A percentile compares a stretch with the other conserved stretches of the same genome.
phyloP scores from a whole-genome alignment of 1,139 yeast species.

The Hanseniaspora sp. region DNA sequence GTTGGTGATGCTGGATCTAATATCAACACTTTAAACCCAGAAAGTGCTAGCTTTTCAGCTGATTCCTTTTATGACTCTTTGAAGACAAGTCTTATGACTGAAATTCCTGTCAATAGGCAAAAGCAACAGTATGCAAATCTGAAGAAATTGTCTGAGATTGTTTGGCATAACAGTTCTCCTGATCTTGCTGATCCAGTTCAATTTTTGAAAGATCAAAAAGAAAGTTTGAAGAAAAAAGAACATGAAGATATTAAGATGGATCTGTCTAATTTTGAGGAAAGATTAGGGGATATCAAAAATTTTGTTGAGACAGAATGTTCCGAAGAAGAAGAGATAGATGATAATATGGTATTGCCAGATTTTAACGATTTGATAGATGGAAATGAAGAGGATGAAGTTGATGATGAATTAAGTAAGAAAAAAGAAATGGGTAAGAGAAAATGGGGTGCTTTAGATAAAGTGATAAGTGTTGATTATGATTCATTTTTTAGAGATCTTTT shows the following conservation, averaged over 20 bases:
- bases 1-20: background rate
- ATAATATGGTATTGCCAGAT: background rate
- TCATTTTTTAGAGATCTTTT: slow-evolving; percentile 5
- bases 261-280: background rate
- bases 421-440: too few relatives aligned
- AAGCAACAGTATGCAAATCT: slow-evolving; percentile 1
- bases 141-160: slow-evolving; percentile 11
- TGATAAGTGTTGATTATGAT: slow-evolving; percentile 2
- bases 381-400: background rate
- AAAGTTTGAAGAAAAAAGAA: background rate
- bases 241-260: background rate
- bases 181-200: background rate
- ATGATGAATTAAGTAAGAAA: background rate
- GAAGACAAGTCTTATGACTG: slow-evolving; percentile 1
- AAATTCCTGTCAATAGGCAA: background rate
- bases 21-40: background rate
- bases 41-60: background rate
- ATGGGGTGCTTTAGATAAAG: slow-evolving; percentile 1
- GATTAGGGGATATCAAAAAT: background rate
- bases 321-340: background rate
- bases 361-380: background rate
- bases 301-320: background rate
- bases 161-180: slow-evolving; percentile 1
- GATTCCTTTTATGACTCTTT: slow-evolving; percentile 12
- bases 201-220: background rate